Evolutionary conservation across 345 rosid genomes (phyloP), one percentile per base, ranked within the genome.

Genomic region (Gossypium turneri): DNA sequence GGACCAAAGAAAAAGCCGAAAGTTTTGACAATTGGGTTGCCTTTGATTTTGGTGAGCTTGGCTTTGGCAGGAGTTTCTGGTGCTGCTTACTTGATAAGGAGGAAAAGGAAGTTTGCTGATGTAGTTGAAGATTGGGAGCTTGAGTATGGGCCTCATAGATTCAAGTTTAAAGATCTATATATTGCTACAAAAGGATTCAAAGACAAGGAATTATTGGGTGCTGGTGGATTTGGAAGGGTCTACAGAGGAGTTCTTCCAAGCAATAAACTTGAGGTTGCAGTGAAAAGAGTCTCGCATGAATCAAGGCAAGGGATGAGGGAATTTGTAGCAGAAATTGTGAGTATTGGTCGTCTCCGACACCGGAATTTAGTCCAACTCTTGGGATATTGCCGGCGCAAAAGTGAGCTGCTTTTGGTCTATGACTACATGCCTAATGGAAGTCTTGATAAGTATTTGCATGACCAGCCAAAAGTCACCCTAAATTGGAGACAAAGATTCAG

Each of bases 71-170:
- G 60, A 0, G 69, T 84, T 51, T 82, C 34, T 2, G 78, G 75
- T 57, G 9, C 60, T 0, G 76, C 73, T 17, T 87, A 73, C 60
- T 13, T 67, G 7, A 76, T 83, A 3, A 78, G 79, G 57, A 83
- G 90, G 87, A 85, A 38, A 68, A 87, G 60, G 55, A 93, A 88
- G 67, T 91, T 84, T 43, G 89, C 92, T 0, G 97, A 93, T 44
- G 87, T 73, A 70, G 81, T 88, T 8, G 96, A 90, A 22, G 93
- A 89, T 47, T 89, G 97, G 97, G 97, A 93, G 66, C 79, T 74
- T 8, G 89, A 87, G 12, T 85, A 81, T 51, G 88, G 94, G 1
- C 85, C 93, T 13, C 93, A 87, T 12, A 79, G 96, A 66, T 93
- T 84, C 57, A 78, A 82, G 27, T 90, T 73, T 87, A 89, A 85